Base-by-base conservation (phyloP, 2,329 filamentous ascomycete genomes). In the Diaporthe amygdali region DNA sequence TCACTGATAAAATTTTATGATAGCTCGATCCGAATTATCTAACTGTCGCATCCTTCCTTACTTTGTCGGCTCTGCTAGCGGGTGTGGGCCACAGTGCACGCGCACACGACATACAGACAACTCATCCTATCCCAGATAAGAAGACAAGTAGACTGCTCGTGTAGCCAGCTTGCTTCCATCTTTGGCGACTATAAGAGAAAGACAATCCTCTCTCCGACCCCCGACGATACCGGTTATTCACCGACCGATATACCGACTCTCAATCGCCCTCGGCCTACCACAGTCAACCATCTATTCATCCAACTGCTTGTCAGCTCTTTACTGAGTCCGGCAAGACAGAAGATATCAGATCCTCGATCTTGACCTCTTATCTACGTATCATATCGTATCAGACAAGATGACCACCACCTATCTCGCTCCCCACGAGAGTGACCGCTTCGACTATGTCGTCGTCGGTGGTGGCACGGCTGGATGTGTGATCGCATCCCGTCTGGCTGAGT, bases 401-500 rank as follows among this genome's bases (percentile, higher is more conserved):
- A 93, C 92, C 66, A 95, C 92, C 74, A 90, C 88, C 75, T 84
- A 90, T 71, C 86, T 95, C 74, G 87, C 92, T 59, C 81, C 88
- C 74, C 84, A 88, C 78, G 90, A 92, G 76, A 86, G 87, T 78
- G 86, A 91, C 82, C 87, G 86, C 84, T 96, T 91, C 83, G 94
- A 96, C 88, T 96, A 95, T 85, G 88, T 96, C 81, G 90, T 96
- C 76, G 92, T 96, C 64, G 94, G 94, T 74, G 94, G 94, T 74
- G 94, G 94, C 78, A 96, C 94, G 63, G 94, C 94, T 59, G 94
- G 94, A 81, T 96, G 94, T 84, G 94, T 96, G 72, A 89, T 96
- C 77, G 94, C 93, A 69, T 91, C 92, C 68, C 91, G 94, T 66
- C 88, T 97, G 73, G 91, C 94, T 39, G 90, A 94, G 81, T 96